phyloP scores from a whole-genome alignment of 495 filamentous ascomycete genomes.

The Barbatosphaeria neglecta region DNA sequence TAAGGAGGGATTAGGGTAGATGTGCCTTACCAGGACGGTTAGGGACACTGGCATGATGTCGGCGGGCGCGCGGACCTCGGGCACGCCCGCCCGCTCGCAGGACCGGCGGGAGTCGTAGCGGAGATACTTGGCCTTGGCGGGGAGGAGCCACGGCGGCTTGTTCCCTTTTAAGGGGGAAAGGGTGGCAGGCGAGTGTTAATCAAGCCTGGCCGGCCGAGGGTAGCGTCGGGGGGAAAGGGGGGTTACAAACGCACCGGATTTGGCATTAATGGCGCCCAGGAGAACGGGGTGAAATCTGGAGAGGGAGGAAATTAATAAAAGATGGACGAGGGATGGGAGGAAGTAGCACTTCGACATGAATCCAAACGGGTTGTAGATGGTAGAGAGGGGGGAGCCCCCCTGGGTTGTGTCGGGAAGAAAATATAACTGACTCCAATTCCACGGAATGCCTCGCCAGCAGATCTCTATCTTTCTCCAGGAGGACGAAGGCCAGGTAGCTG shows the following conservation, averaged over 20 bases:
- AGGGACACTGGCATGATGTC: conserved; percentile 24
- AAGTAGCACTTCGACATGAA: no score
- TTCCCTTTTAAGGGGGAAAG: conserved; percentile 37
- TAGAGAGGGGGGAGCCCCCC: no score
- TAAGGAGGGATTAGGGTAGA: conserved; percentile 8
- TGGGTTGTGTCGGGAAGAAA: no score
- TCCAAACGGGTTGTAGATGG: no score
- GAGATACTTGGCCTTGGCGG: conserved; percentile 51
- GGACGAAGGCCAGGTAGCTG: conserved; percentile 51
- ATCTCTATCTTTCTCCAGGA: conserved; percentile 43
- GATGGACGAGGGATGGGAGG: no score
- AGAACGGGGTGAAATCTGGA: conserved; percentile 58
- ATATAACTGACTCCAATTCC: conserved; percentile 46
- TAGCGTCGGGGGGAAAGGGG: no score
- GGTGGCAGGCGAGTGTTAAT: background rate
- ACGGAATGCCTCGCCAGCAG: conserved; percentile 44
- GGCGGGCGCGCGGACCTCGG: conserved; percentile 24
- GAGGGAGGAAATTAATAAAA: no score
- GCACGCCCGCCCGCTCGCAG: conserved; percentile 37
- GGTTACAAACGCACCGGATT: conserved; percentile 35
- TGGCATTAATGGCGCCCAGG: conserved; percentile 60
- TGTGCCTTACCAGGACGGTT: conserved; percentile 14
- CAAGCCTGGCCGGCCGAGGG: no score
- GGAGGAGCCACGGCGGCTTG: conserved; percentile 59
- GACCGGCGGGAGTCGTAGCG: conserved; percentile 44